Evolutionary conservation across 257 asterid genomes (phyloP).

Genomic region (Eustoma russellianum): DNA sequence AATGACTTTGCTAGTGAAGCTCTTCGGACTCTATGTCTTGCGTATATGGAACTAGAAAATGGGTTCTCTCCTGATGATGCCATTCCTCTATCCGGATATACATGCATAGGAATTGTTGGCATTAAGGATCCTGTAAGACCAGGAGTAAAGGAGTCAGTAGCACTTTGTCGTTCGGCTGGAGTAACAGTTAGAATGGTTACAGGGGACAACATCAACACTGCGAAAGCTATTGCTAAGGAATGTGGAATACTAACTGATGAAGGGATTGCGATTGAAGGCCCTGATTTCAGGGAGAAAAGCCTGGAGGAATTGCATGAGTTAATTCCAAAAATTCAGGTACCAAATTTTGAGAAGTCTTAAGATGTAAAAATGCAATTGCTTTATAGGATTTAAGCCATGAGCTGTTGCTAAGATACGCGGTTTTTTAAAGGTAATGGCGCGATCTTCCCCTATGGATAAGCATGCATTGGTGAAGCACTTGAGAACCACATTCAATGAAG

Average conservation of each 20-base stretch:
- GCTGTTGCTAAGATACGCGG: not conserved
- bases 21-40: slow-evolving; percentile 79
- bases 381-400: not conserved
- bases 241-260: slow-evolving; percentile 93
- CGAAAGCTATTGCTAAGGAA: slow-evolving; percentile 89
- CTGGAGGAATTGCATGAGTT: slow-evolving; percentile 57
- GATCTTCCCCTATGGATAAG: slow-evolving; percentile 91
- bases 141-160: slow-evolving; percentile 84
- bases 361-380: too few species aligned
- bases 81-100: slow-evolving; percentile 64
- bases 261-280: slow-evolving; percentile 92
- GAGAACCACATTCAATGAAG: slow-evolving; percentile 79
- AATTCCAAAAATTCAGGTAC: slow-evolving; percentile 85
- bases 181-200: slow-evolving; percentile 90
- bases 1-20: slow-evolving; percentile 74
- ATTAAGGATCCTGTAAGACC: slow-evolving; percentile 95
- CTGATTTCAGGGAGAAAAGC: slow-evolving; percentile 72
- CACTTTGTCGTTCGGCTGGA: slow-evolving; percentile 82
- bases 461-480: slow-evolving; percentile 79
- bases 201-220: slow-evolving; percentile 89
- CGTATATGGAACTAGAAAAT: slow-evolving; percentile 56
- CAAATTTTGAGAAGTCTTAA: too few species aligned
- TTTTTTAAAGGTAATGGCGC: slow-evolving; percentile 73
- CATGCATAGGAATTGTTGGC: slow-evolving; percentile 72
- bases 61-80: slow-evolving; percentile 42